Percentiles rank a stretch among this genome's conserved stretches.
These are phyloP conservation scores for Glycyrrhiza uralensis DNA, from an alignment of 306 rosid species.

Conservation along the genomic window DNA sequence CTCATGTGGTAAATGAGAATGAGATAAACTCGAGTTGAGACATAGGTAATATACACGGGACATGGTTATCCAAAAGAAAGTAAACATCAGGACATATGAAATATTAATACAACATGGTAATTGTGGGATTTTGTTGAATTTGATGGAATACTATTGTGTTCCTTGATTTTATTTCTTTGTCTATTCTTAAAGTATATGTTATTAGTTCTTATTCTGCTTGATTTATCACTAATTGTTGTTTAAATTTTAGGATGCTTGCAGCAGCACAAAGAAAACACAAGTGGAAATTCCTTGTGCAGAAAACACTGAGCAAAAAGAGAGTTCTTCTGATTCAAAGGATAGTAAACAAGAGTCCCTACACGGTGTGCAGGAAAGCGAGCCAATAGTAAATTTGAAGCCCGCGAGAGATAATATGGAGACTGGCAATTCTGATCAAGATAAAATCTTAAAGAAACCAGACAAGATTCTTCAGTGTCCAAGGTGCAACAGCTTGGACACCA, in stretches of 20 bases:
- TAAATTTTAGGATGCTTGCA: constrained; percentile 43
- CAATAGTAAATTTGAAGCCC: not conserved
- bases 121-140: no score
- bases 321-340: constrained; percentile 24
- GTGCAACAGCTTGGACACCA: constrained; percentile 67
- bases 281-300: constrained; percentile 25
- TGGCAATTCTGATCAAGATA: constrained; percentile 39
- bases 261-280: constrained; percentile 31
- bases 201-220: not conserved
- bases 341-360: constrained; percentile 24
- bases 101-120: no score
- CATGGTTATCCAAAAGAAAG: not conserved
- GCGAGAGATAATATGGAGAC: constrained; percentile 28
- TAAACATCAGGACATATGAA: not conserved
- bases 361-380: constrained; percentile 19
- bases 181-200: not conserved
- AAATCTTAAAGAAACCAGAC: constrained; percentile 67
- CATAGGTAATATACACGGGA: not conserved
- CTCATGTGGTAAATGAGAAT: not conserved
- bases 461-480: constrained; percentile 73
- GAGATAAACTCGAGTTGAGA: not conserved
- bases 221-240: constrained; percentile 8
- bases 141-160: not conserved
- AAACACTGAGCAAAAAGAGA: constrained; percentile 29
- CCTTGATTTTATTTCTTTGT: not conserved